These are phyloP conservation scores for Trichoderma atrobrunneum DNA, from an alignment of 2,329 filamentous ascomycete species.

Conservation along the genomic window DNA sequence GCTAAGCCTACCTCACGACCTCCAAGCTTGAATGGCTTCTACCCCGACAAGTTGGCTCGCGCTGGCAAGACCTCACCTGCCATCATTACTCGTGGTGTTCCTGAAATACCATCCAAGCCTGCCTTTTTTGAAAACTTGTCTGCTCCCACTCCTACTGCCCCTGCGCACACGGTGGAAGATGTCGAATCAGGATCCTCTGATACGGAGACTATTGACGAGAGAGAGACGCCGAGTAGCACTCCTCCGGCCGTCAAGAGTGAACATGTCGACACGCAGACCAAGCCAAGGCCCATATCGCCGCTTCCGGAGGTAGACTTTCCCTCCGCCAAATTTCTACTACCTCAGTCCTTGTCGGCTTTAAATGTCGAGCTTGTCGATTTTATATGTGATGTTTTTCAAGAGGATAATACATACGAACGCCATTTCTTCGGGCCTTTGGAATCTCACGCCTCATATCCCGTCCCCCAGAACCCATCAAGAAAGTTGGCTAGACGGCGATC, in stretches of 20 bases:
- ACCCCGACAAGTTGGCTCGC: slow-evolving; percentile 37
- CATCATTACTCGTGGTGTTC: slow-evolving; percentile 30
- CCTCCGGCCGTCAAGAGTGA: slow-evolving; percentile 27
- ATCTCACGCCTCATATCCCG: slow-evolving; percentile 20
- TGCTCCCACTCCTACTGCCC: slow-evolving; percentile 23
- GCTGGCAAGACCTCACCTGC: slow-evolving; percentile 30
- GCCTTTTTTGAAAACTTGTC: slow-evolving; percentile 41
- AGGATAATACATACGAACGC: slow-evolving; percentile 53
- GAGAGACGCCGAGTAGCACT: slow-evolving; percentile 19
- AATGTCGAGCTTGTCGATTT: slow-evolving; percentile 57
- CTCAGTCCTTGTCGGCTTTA: slow-evolving; percentile 56
- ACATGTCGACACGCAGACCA: not conserved
- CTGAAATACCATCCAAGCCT: slow-evolving; percentile 37
- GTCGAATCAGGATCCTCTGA: slow-evolving; percentile 24
- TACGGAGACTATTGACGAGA: slow-evolving; percentile 22
- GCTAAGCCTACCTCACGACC: slow-evolving; percentile 31
- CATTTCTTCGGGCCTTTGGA: slow-evolving; percentile 43
- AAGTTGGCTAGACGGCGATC: slow-evolving; percentile 20
- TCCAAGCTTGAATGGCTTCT: slow-evolving; percentile 30
- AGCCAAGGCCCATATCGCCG: slow-evolving; percentile 3
- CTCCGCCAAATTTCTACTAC: slow-evolving; percentile 37
- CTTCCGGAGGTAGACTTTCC: not conserved
- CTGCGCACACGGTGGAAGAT: slow-evolving; percentile 13
- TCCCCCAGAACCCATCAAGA: slow-evolving; percentile 15
- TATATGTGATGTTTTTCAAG: slow-evolving; percentile 58